Evolutionary conservation across 2,329 filamentous ascomycete species (phyloP).

Genomic region (Chrysoporthe cubensis): DNA sequence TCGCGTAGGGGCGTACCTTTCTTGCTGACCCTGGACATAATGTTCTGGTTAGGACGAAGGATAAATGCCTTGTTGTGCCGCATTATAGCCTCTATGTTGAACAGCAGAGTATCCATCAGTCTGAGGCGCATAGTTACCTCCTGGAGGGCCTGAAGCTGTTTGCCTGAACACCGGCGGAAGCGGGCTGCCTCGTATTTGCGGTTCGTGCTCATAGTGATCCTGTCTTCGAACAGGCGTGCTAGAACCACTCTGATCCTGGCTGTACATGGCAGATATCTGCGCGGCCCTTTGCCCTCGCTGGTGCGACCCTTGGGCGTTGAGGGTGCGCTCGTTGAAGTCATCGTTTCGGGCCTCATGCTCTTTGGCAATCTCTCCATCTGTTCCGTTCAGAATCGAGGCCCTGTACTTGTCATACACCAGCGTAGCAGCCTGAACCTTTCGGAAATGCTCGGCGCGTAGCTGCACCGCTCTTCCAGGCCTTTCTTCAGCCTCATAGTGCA

Average conservation of each 20-base stretch:
- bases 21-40: neutral
- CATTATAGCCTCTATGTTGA: neutral
- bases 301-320: neutral
- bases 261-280: neutral
- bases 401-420: constrained; percentile 15
- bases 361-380: constrained; percentile 6
- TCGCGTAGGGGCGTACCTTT: neutral
- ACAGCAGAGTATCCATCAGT: neutral
- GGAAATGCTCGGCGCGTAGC: constrained; percentile 24
- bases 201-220: neutral
- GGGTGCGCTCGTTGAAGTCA: neutral
- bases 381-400: neutral
- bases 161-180: neutral
- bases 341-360: constrained; percentile 8
- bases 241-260: no score
- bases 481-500: constrained; percentile 11
- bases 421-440: constrained; percentile 7
- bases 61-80: neutral
- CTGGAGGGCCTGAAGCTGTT: neutral
- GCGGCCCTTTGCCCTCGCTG: neutral
- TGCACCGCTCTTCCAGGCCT: neutral
- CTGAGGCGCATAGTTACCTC: neutral
- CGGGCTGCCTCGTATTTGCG: neutral
- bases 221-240: neutral
- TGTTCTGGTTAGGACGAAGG: neutral